Conservation (phyloP, 2,329 filamentous ascomycete genomes). For the Arthrocladium fulminans region DNA sequence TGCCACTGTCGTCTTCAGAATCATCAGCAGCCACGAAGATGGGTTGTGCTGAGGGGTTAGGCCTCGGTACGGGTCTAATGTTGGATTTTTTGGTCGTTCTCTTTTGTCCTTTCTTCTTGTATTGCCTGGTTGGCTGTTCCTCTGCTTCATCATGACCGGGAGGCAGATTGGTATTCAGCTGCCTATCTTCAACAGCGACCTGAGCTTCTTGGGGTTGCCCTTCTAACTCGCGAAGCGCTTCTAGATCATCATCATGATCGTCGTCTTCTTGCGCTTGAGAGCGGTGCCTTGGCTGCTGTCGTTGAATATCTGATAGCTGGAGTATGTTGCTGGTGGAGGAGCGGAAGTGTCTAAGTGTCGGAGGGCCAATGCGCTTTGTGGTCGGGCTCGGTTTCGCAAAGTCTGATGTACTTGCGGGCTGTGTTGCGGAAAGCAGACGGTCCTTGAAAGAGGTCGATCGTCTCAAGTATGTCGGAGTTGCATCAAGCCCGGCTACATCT, state of each 20-base stretch:
- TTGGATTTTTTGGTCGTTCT: slow-evolving; percentile 37
- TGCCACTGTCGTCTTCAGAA: slow-evolving; percentile 19
- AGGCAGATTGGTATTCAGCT: slow-evolving; percentile 17
- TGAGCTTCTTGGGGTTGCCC: slow-evolving; percentile 20
- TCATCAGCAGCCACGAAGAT: slow-evolving; percentile 22
- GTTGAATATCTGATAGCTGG: neutral
- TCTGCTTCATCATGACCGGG: slow-evolving; percentile 11
- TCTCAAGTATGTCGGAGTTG: slow-evolving; percentile 21
- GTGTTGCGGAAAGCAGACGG: slow-evolving; percentile 13
- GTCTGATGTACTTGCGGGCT: neutral
- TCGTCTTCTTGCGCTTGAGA: slow-evolving; percentile 28
- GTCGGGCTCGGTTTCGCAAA: slow-evolving; percentile 6
- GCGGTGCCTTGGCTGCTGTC: neutral
- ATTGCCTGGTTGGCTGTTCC: slow-evolving; percentile 20
- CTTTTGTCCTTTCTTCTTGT: slow-evolving; percentile 44
- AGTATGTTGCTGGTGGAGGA: slow-evolving; percentile 6
- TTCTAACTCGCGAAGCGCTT: slow-evolving; percentile 38
- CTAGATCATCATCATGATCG: slow-evolving; percentile 34
- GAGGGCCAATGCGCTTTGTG: slow-evolving; percentile 12
- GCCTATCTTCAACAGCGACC: slow-evolving; percentile 32
- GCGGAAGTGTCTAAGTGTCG: slow-evolving; percentile 11
- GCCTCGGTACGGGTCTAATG: slow-evolving; percentile 32
- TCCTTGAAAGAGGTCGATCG: slow-evolving; percentile 23
- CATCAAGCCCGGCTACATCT: slow-evolving; percentile 8
- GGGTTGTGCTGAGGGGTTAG: slow-evolving; percentile 24